Percentiles rank a stretch among this genome's conserved stretches.
phyloP scores from a whole-genome alignment of 139 green algal species.

The Klebsormidium nitens region DNA sequence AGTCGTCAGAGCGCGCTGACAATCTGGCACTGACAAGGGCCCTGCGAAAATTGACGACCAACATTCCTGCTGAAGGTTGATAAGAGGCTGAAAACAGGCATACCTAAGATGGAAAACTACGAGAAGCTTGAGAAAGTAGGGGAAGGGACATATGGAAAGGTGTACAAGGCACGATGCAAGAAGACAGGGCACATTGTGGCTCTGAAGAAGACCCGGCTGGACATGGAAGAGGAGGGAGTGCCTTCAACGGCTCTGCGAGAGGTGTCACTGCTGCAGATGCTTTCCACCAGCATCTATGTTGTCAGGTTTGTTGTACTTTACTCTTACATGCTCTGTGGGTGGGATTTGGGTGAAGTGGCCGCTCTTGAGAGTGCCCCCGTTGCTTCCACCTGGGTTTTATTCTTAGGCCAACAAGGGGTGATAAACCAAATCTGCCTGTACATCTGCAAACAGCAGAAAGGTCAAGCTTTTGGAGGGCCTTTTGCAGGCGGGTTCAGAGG shows the following conservation, averaged over 20 bases:
- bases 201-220: conserved; percentile 95
- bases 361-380: background rate
- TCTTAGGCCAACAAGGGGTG: background rate
- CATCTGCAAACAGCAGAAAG: too few relatives aligned
- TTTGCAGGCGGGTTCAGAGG: too few relatives aligned
- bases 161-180: conserved; percentile 85
- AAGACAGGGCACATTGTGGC: conserved; percentile 79
- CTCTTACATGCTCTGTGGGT: background rate
- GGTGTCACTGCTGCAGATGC: conserved; percentile 93
- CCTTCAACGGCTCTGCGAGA: conserved; percentile 93
- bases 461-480: too few relatives aligned
- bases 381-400: background rate
- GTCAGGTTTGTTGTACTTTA: conserved; percentile 46
- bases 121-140: conserved; percentile 96
- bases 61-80: too few relatives aligned
- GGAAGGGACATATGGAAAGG: conserved; percentile 95
- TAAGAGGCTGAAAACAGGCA: too few relatives aligned
- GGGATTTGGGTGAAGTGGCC: background rate
- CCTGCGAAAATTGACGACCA: too few relatives aligned
- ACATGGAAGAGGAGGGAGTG: conserved; percentile 98
- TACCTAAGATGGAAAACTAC: conserved; percentile 80
- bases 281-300: conserved; percentile 72
- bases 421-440: too few relatives aligned
- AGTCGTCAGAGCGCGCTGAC: too few relatives aligned
- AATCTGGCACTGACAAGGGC: too few relatives aligned